Evolutionary conservation across 2,329 filamentous ascomycete species (phyloP), one percentile per base, ranked within the genome.

Genomic region (Epichloe baconii): DNA sequence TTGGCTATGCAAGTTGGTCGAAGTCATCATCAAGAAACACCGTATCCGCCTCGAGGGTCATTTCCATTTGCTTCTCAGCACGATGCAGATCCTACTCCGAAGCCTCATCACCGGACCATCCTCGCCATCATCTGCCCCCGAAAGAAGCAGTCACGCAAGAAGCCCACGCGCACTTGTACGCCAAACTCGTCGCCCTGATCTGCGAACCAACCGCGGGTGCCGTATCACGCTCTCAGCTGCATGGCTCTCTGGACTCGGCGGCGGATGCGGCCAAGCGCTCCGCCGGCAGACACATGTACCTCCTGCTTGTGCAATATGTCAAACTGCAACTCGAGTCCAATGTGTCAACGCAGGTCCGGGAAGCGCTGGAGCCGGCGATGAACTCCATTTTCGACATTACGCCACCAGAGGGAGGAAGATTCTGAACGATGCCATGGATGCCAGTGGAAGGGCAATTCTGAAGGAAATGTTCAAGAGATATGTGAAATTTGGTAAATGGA

Each of bases 401-500:
- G 37, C 70, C 74, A 2, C 68, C 71, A 4, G 78, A 79, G 52
- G 71, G 44, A 68, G 77, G 58, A 75, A 74, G 62, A 72, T 80
- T 26, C 63, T 83, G 52, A 80, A 77, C 57, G 80, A 83, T 56
- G 71, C 71, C 31, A 71, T 83, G 65, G 80, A 83, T 60, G 69
- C 67, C 3, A 77, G 74, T 56, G 80, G 79, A 6, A 68, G 80
- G 54, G 79, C 76, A 1, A 73, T 84, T 31, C 71, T 82, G 62
- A 71, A 71, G 56, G 74, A 76, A 53, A 68, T 83, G 69, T 82
- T 75, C 55, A 77, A 73, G 59, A 69, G 75, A 62, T 84, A 80
- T 61, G 71, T 71, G 61, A 78, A 73, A 64, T 82, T 82, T 68
- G 79, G 79, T 42, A 82, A 80, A 68, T 83, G 80, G 79, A 79